Conservation (phyloP, 192 early-diverging fungal species). For the Coemansia sp. region DNA sequence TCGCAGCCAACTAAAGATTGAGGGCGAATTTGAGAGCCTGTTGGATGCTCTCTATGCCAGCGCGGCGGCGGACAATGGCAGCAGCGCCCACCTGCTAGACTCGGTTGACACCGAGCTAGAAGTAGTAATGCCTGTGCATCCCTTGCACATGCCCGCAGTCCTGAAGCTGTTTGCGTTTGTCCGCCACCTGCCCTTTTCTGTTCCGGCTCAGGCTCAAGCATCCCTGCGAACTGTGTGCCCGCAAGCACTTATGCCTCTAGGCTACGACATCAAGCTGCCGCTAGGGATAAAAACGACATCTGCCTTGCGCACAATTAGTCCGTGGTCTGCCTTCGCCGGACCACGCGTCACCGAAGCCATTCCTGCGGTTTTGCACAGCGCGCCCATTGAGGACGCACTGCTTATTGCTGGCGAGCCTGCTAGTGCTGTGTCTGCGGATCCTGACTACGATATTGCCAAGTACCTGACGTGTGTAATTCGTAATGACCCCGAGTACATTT, state of each 20-base stretch:
- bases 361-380: slow-evolving; percentile 41
- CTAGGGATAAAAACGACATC: slow-evolving; percentile 65
- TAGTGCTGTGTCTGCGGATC: slow-evolving; percentile 50
- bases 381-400: slow-evolving; percentile 35
- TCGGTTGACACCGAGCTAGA: slow-evolving; percentile 22
- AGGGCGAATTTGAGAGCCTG: slow-evolving; percentile 51
- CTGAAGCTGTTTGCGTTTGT: slow-evolving; percentile 48
- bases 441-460: slow-evolving; percentile 61
- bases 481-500: slow-evolving; percentile 50
- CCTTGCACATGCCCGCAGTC: slow-evolving; percentile 64
- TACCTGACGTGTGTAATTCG: slow-evolving; percentile 61
- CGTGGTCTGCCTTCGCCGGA: slow-evolving; percentile 60
- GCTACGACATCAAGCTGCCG: slow-evolving; percentile 56
- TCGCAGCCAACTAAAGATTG: slow-evolving; percentile 32
- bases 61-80: background rate
- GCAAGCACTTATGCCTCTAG: slow-evolving; percentile 21
- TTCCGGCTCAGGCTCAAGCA: slow-evolving; percentile 55
- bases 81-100: slow-evolving; percentile 24
- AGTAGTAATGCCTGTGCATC: slow-evolving; percentile 60
- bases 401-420: slow-evolving; percentile 58
- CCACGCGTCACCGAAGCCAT: slow-evolving; percentile 55
- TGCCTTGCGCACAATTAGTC: slow-evolving; percentile 65
- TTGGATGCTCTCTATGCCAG: slow-evolving; percentile 37
- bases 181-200: slow-evolving; percentile 37
- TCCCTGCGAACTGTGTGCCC: slow-evolving; percentile 61